Base-by-base conservation (phyloP, 257 asterid genomes). In the Haberlea rhodopensis region DNA sequence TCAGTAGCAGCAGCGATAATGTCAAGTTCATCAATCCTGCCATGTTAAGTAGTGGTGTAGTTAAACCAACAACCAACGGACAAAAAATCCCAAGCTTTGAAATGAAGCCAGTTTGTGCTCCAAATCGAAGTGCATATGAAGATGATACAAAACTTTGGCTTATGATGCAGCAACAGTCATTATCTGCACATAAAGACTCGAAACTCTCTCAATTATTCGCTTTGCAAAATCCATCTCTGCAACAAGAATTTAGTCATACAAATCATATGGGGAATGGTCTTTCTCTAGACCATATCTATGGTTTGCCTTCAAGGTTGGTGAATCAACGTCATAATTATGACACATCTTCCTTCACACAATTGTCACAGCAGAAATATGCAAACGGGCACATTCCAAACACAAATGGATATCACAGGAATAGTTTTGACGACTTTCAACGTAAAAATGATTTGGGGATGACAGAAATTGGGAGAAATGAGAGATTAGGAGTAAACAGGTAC, bases 61-160 rank as follows among this genome's bases (percentile, higher is more conserved):
- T 77, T 46, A 76, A 73, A 68, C 79, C 75, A 62, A 22, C 81
- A 60, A n/a, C n/a, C n/a, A 78, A 81, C 32, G 83, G 76, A 28
- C 62, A 72, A 20, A 71, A 51, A 43, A 66, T 28, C 70, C 65
- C 76, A 21, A 69, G 79, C 76, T 78, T 80, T 28, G 87, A 60
- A 54, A 63, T 67, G 53, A 78, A 86, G 71, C 73, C 75, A n/a
- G 40, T 63, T 18, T 59, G 64, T 56, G 24, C 75, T 34, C 77
- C 76, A 40, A 78, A 76, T 53, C 59, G 67, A 67, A 78, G 73
- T 60, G 52, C 77, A 2, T 80, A 67, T 20, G 88, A 81, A n/a
- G 87, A 83, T 0, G 89, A 88, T 66, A 74, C 85, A 4, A 81
- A 84, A 59, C 82, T 81, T 46, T 88, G 94, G 94, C 84, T 69